phyloP scores from a whole-genome alignment of 2,329 filamentous ascomycete species.

The Colletotrichum cereale region DNA sequence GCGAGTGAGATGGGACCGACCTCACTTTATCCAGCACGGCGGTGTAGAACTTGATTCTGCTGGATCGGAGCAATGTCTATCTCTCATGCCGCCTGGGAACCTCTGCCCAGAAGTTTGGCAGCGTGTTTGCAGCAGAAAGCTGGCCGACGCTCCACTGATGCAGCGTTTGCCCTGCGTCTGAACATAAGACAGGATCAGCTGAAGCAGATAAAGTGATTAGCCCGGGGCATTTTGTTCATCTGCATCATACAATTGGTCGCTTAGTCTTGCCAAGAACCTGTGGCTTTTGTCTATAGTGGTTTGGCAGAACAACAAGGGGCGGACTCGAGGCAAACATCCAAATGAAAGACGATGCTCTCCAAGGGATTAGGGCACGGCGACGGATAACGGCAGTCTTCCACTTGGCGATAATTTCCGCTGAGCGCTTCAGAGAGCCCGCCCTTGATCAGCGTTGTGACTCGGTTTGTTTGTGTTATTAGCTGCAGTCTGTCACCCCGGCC shows the following conservation, averaged over 20 bases:
- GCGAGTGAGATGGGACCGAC: neutral
- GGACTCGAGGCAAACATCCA: neutral
- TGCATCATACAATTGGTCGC: neutral
- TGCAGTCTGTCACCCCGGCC: no score
- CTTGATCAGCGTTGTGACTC: neutral
- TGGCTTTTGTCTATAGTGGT: neutral
- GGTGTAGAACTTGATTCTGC: neutral
- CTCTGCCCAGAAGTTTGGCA: neutral
- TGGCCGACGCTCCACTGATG: neutral
- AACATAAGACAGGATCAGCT: slow-evolving; percentile 3
- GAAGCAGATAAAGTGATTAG: neutral
- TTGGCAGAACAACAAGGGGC: neutral
- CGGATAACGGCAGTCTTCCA: slow-evolving; percentile 3
- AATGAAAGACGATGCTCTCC: neutral
- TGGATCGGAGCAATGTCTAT: no score
- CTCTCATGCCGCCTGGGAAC: neutral
- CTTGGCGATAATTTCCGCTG: slow-evolving; percentile 7
- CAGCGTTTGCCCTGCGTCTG: slow-evolving; percentile 12
- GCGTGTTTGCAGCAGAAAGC: neutral
- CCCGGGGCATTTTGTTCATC: neutral
- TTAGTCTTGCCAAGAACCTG: neutral
- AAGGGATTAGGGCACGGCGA: neutral
- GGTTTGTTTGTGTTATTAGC: neutral
- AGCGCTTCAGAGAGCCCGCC: neutral
- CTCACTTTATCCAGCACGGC: neutral